Base-by-base conservation (phyloP, 345 rosid species). In the Acer yangbiense region DNA sequence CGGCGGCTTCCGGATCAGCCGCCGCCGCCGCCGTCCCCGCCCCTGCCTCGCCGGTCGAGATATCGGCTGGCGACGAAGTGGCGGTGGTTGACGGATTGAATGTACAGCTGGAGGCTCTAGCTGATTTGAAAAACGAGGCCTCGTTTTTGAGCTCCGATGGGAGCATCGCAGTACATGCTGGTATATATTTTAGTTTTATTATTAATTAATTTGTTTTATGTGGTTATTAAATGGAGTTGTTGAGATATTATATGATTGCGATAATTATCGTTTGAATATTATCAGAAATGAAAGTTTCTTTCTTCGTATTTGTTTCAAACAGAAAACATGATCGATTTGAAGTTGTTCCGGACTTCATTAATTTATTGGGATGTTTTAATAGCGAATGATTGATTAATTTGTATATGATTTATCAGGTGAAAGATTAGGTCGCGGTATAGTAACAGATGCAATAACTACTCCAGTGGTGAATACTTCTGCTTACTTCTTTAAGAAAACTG, bases 381-480 rank as follows among this genome's bases (percentile, higher is more conserved):
- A 68, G 58, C 17, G 17, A 46, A 4, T 81, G 68, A 55, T 65
- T 74, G 66, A 79, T 60, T 9, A 68, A 35, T 58, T 69, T 46
- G 25, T 16, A 54, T 69, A 23, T 76, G 52, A 17, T 58, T 58
- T 73, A 67, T 52, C 79, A 96, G 99, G 98, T 79, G 99, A 96
- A 72, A 87, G 98, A 82, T 89, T 92, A 78, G 99, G 98, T 71
- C 95, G 99, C 72, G 95, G 97, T 61, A 94, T 96, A 73, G 97
- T 91, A 58, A 96, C 97, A 3, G 99, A 96, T 91, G 98, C 97
- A 76, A 94, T 96, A 77, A 94, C 99, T 6, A 96, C 99, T 17
- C 99, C 98, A 1, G 94, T 94, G 69, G 97, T 94, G 79, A 92
- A 94, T 77, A 94, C 99, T 54, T 88, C 99, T 82, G 99, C 98